phyloP scores from a whole-genome alignment of 108 stramenopile species.

The Conticribra guillardii region DNA sequence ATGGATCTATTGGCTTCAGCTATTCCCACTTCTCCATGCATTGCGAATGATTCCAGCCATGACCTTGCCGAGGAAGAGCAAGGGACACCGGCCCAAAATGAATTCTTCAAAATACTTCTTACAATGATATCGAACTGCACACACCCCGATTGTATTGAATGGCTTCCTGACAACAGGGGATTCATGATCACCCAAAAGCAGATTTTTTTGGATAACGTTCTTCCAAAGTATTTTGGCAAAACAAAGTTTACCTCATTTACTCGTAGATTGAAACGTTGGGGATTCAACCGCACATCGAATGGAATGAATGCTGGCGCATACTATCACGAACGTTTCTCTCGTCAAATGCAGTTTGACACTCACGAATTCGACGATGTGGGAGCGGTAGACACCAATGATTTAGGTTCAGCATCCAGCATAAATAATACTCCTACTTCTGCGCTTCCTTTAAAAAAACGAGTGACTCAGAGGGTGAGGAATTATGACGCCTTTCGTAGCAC shows the following conservation, averaged over 20 bases:
- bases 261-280: slow-evolving; percentile 56
- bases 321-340: slow-evolving; percentile 15
- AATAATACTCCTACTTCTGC: not conserved
- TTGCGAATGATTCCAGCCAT: not conserved
- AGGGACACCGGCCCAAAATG: slow-evolving; percentile 25
- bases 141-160: slow-evolving; percentile 15
- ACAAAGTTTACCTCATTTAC: slow-evolving; percentile 64
- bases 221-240: slow-evolving; percentile 50
- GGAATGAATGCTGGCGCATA: slow-evolving; percentile 52
- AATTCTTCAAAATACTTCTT: slow-evolving; percentile 23
- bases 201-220: slow-evolving; percentile 34
- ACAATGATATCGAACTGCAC: slow-evolving; percentile 17
- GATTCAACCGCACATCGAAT: slow-evolving; percentile 45
- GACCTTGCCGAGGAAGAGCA: slow-evolving; percentile 8
- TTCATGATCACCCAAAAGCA: slow-evolving; percentile 57
- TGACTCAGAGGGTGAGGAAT: not conserved
- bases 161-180: slow-evolving; percentile 51
- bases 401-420: not conserved
- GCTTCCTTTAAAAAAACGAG: slow-evolving; percentile 13
- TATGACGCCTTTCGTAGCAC: too few species aligned
- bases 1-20: too few species aligned
- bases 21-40: not conserved
- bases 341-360: slow-evolving; percentile 12
- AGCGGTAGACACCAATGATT: not conserved
- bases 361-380: not conserved